Conservation (phyloP, 2,329 filamentous ascomycete genomes). For the Didymella exigua region DNA sequence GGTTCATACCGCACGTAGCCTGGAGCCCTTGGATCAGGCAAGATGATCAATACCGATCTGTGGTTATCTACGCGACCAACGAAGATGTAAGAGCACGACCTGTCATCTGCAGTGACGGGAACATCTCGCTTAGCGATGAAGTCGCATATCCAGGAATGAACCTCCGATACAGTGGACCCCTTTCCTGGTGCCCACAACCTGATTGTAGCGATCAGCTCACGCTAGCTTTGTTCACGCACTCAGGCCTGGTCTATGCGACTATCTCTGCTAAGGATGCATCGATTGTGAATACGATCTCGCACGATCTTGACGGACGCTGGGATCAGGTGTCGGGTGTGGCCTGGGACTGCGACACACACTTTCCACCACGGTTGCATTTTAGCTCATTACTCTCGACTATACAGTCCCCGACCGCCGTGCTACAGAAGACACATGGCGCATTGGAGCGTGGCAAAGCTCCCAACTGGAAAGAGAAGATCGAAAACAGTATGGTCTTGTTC, state of each 20-base stretch:
- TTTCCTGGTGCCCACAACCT: conserved; percentile 37
- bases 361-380: conserved; percentile 41
- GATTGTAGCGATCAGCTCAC: conserved; percentile 23
- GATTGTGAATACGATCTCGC: conserved; percentile 25
- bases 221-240: conserved; percentile 41
- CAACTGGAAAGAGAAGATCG: conserved; percentile 51
- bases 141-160: conserved; percentile 29
- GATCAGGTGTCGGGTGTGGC: conserved; percentile 46
- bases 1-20: conserved; percentile 43
- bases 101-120: conserved; percentile 23
- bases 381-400: conserved; percentile 47
- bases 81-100: conserved; percentile 35
- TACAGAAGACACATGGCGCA: conserved; percentile 31
- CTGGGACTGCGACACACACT: conserved; percentile 38
- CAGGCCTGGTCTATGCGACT: conserved; percentile 34
- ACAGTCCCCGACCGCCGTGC: conserved; percentile 36
- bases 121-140: conserved; percentile 30
- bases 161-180: conserved; percentile 32
- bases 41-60: conserved; percentile 28
- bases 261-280: conserved; percentile 33
- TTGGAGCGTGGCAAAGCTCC: conserved; percentile 25
- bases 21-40: conserved; percentile 49
- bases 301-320: conserved; percentile 51
- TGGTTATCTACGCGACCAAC: conserved; percentile 47
- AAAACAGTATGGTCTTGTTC: conserved; percentile 50